phyloP scores from a whole-genome alignment of 2,329 filamentous ascomycete genomes.

The Neospermospora avenae region DNA sequence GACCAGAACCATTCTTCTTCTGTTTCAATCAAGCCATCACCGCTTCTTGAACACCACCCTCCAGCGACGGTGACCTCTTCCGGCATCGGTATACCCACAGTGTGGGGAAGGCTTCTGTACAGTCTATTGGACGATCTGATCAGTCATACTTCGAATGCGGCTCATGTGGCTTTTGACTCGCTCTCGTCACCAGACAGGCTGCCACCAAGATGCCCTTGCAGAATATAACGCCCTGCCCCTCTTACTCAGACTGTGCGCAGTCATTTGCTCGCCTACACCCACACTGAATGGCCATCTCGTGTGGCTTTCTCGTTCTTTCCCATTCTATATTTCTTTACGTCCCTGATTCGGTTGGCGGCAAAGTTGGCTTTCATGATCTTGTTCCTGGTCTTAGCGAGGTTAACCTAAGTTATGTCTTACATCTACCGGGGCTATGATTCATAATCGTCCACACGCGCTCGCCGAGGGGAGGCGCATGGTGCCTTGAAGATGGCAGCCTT shows the following conservation, averaged over 20 bases:
- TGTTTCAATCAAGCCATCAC: neutral
- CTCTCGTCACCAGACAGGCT: slow-evolving; percentile 26
- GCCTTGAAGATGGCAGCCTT: slow-evolving; percentile 17
- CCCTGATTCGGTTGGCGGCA: slow-evolving; percentile 10
- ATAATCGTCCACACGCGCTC: slow-evolving; percentile 23
- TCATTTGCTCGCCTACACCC: slow-evolving; percentile 1
- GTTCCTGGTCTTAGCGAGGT: slow-evolving; percentile 5
- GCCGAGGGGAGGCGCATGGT: slow-evolving; percentile 24
- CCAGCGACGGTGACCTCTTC: slow-evolving; percentile 15
- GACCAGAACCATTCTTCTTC: neutral
- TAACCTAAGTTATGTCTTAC: slow-evolving; percentile 25
- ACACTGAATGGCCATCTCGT: neutral
- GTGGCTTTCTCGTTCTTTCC: slow-evolving; percentile 1
- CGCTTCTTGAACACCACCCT: neutral
- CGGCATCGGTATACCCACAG: neutral
- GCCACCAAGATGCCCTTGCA: slow-evolving; percentile 5
- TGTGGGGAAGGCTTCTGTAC: slow-evolving; percentile 15
- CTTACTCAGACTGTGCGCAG: neutral
- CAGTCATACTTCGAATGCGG: slow-evolving; percentile 24
- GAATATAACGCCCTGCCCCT: neutral
- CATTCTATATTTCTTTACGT: slow-evolving; percentile 42
- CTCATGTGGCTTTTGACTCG: slow-evolving; percentile 19
- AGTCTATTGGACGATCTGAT: slow-evolving; percentile 7
- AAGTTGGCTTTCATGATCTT: neutral
- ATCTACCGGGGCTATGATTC: slow-evolving; percentile 23